Evolutionary conservation across 2,329 filamentous ascomycete species (phyloP), one percentile per base, ranked within the genome.

Genomic region (Fusarium subglutinans): DNA sequence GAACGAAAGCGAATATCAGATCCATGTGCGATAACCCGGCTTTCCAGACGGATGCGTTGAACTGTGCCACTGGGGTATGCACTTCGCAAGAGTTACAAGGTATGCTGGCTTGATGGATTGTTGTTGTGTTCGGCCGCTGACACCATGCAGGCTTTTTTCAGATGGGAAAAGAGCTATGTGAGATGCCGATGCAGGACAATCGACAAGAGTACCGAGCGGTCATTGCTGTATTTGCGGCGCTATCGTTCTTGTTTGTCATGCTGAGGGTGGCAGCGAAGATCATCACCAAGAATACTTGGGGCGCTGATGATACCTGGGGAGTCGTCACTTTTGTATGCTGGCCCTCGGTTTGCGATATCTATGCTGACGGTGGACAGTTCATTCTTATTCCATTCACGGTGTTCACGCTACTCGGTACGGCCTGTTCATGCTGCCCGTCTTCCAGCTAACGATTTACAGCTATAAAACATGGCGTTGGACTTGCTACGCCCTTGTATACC

Each of bases 391-490:
- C 59, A 10, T n/a, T 35, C 1, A 47, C 63, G 1, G 28, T 33
- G 2, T 33, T 62, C 6, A 9, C 44, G 0, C 10, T 68, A 4
- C 35, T 50, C 1, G 22, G 65, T 68, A 45, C 2, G 53, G 1
- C 13, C 2, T 22, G 0, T 4, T 18, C 8, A 18, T 17, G 3
- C 5, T 8, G 7, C 4, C 2, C 15, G 18, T 7, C 4, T 2
- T 5, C 11, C 3, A 7, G 33, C 35, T 54, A 38, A 54, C 18
- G 2, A 2, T 18, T 18, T 2, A 4, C 14, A 68, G 65, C 63
- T 8, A 47, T 51, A 1, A 5, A 48, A 2, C 24, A 24, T 0
- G 65, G 65, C 3, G 2, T 68, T 2, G 65, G 65, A 14, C 37
- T 41, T 0, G 35, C 48, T 4, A 5, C 7, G 3, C 8, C 22